These are phyloP conservation scores for Persicaria tinctoria DNA, from an alignment of 148 eudicot species.

Conservation along the genomic window DNA sequence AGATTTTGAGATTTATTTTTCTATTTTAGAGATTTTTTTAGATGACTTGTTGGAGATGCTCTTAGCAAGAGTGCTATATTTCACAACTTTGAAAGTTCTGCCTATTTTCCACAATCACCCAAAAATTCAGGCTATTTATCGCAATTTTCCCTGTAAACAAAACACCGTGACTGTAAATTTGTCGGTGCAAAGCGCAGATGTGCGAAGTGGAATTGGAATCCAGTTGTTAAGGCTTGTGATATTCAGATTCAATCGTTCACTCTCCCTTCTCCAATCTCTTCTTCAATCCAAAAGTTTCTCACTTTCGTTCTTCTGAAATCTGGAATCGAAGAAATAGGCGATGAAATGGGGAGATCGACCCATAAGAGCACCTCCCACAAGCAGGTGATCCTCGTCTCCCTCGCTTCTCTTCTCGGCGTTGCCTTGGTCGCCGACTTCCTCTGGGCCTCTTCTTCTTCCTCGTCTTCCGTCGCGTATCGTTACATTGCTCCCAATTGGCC, in stretches of 20 bases:
- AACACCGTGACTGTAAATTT: no score
- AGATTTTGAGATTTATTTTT: no score
- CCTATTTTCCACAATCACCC: no score
- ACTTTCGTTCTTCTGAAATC: not conserved
- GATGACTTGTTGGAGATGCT: no score
- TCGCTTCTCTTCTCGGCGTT: slow-evolving; percentile 41
- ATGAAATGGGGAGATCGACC: slow-evolving; percentile 26
- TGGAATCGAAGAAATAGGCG: not conserved
- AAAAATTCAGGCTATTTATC: no score
- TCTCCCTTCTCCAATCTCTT: not conserved
- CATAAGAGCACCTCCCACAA: slow-evolving; percentile 20
- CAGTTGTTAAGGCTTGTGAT: not conserved
- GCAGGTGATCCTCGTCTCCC: slow-evolving; percentile 18
- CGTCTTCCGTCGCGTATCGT: slow-evolving; percentile 27
- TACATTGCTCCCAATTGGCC: slow-evolving; percentile 31
- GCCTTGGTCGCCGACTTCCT: slow-evolving; percentile 56
- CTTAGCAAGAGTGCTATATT: no score
- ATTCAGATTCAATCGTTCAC: not conserved
- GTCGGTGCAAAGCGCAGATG: no score
- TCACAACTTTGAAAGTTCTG: no score
- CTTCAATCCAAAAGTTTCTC: not conserved
- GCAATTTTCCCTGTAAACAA: no score
- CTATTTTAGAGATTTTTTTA: no score
- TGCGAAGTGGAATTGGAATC: no score
- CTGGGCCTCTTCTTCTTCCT: slow-evolving; percentile 73